phyloP scores from a whole-genome alignment of 495 filamentous ascomycete genomes.

The Eremomyces bilateralis region DNA sequence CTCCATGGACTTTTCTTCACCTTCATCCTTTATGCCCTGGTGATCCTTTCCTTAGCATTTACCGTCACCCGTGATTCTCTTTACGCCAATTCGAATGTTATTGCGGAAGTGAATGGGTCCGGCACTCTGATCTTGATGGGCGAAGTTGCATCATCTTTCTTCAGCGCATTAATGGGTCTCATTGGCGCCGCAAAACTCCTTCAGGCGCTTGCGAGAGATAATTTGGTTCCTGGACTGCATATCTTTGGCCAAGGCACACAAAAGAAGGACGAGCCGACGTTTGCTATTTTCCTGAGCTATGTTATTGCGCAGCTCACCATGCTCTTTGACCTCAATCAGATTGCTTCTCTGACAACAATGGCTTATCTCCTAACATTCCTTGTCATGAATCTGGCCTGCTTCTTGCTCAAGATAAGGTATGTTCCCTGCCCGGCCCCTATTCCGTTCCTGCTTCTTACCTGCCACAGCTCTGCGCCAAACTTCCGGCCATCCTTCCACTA shows the following conservation, averaged over 20 bases:
- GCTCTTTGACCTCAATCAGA: slow-evolving; percentile 69
- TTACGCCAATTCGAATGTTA: slow-evolving; percentile 53
- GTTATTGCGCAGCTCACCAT: slow-evolving; percentile 59
- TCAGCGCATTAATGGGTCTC: slow-evolving; percentile 71
- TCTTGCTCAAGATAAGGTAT: slow-evolving; percentile 70
- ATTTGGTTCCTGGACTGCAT: slow-evolving; percentile 51
- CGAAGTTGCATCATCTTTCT: slow-evolving; percentile 64
- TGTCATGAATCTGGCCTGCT: slow-evolving; percentile 69
- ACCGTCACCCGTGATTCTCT: slow-evolving; percentile 55
- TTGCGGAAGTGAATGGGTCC: slow-evolving; percentile 54
- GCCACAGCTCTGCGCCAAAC: slow-evolving; percentile 86
- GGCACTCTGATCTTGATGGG: slow-evolving; percentile 53
- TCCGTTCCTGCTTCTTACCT: too few species aligned
- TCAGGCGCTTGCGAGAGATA: slow-evolving; percentile 65
- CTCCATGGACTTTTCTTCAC: slow-evolving; percentile 55
- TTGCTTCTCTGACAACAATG: slow-evolving; percentile 76
- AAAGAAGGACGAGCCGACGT: slow-evolving; percentile 51
- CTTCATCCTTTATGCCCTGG: slow-evolving; percentile 50
- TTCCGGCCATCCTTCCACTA: slow-evolving; percentile 76
- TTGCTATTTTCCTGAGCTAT: slow-evolving; percentile 60
- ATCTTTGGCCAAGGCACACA: slow-evolving; percentile 58
- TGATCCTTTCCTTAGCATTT: slow-evolving; percentile 63
- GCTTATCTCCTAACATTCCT: slow-evolving; percentile 62
- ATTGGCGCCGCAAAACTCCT: slow-evolving; percentile 76
- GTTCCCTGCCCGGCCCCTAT: too few species aligned